Conservation (phyloP, 805 yeast species). For the Metschnikowia cubensis region DNA sequence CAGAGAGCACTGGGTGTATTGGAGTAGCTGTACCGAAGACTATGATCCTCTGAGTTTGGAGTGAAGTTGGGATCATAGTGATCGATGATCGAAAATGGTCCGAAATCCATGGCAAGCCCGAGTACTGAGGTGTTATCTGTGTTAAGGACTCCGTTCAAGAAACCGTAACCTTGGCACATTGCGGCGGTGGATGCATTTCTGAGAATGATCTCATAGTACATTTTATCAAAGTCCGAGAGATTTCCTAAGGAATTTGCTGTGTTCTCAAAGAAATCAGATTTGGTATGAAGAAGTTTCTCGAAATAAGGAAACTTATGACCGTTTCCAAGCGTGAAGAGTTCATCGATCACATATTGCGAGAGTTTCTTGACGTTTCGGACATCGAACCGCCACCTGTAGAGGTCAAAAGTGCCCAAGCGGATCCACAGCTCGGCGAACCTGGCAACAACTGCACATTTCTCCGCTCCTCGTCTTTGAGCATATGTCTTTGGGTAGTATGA, state of each 20-base stretch:
- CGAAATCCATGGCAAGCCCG: conserved; percentile 88
- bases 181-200: conserved; percentile 78
- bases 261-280: conserved; percentile 18
- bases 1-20: conserved; percentile 83
- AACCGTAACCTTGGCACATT: conserved; percentile 87
- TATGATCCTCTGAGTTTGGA: conserved; percentile 84
- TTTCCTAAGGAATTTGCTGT: conserved; percentile 27
- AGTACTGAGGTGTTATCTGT: conserved; percentile 91
- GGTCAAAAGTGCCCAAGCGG: conserved; percentile 83
- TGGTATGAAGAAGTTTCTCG: conserved; percentile 18
- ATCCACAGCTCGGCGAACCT: conserved; percentile 86
- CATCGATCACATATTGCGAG: conserved; percentile 68
- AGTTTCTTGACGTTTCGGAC: conserved; percentile 56
- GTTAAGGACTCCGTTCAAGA: conserved; percentile 88
- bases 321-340: conserved; percentile 45
- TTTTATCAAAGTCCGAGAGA: conserved; percentile 59
- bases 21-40: conserved; percentile 68
- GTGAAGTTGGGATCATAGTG: conserved; percentile 76
- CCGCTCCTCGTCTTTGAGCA: conserved; percentile 70
- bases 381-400: conserved; percentile 71
- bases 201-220: conserved; percentile 67
- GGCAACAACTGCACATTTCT: conserved; percentile 79
- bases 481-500: conserved; percentile 67
- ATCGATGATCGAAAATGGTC: conserved; percentile 92
- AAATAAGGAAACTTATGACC: conserved; percentile 29